Base-by-base conservation (phyloP, 2,329 filamentous ascomycete genomes). In the Claviceps pazoutovae region DNA sequence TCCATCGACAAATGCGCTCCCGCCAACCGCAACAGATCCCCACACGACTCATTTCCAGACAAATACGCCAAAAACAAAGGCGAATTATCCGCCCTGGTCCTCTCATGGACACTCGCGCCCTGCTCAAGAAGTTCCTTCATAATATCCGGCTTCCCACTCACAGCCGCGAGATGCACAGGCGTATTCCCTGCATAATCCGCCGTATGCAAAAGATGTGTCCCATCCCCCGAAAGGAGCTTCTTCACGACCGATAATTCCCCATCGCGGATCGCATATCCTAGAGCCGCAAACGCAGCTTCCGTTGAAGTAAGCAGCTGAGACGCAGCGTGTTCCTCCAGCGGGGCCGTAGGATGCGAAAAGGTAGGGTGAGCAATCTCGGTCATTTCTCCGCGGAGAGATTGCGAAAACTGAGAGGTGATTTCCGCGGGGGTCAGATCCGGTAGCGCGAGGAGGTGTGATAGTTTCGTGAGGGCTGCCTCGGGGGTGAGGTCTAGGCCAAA, bases 401-500 rank as follows among this genome's bases (percentile, higher is more conserved):
- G 69, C 6, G 85, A 82, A 80, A 95, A 94, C 55, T 76, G 75
- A 55, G 72, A 73, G 3, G 81, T 75, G 30, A 95, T 81, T 21
- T 87, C 82, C 50, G 76, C 71, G 7, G 78, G 74, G 0, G 77
- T 75, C n/a, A 85, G 72, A 36, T 73, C 75, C 1, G 84, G 81
- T 4, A 76, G 65, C 4, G 86, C 85, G 17, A 95, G 76, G 3
- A 95, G 77, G 65, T 94, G 95, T 1, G 88, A 87, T 30, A 96
- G 76, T 67, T 96, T 96, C 19, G 90, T 93, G 58, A 95, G 78
- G 5, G 90, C 90, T 2, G 88, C 90, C 70, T 96, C 90, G 21
- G 86, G 86, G 0, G 90, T 96, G 68, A 95, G 76, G 62, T 95
- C 89, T 58, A 90, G 80, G 5, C 90, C 90, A 57, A 93, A 90